Base-by-base conservation (phyloP, 148 eudicot species). In the Limonium bicolor region DNA sequence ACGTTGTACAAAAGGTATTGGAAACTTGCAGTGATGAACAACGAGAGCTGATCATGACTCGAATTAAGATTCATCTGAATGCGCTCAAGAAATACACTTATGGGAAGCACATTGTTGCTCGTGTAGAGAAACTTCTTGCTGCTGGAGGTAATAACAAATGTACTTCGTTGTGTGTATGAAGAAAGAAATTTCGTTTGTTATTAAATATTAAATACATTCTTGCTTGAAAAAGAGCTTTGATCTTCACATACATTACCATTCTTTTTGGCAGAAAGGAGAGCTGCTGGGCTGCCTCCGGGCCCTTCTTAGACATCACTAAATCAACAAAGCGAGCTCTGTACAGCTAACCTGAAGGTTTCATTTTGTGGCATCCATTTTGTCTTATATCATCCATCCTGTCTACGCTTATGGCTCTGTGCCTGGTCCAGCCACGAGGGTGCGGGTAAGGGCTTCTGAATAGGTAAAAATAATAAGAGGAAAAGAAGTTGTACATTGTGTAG, bases 91-190 rank as follows among this genome's bases (percentile, higher is more conserved):
- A 77, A 50, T 87, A 87, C 71, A 87, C 96, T 21, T 87, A 82
- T 15, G 94, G 96, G 27, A 87, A 87, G 57, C 96, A 87, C 49
- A 82, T 87, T 42, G 96, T 87, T 58, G 82, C 94, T 34, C 96
- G 96, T 53, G 96, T 87, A 35, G 94, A 87, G 68, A 87, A 87
- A 70, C 96, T 87, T 44, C 85, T 87, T 60, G 82, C 94, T 37
- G 94, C 96, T 24, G 96, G 94, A 64, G 96, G 96, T 87, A 70
- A 18, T 22, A 16, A 14, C 23, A 22, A 7, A 22, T 57, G 5
- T 26, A 53, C n/a, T 19, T 3, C 15, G 35, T 48, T 31, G 39
- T 6, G 10, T 21, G 27, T 41, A 41, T 3, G 20, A 37, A 17
- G 33, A 15, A 50, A 27, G 37, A 18, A 22, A 28, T 13, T 29